These are phyloP conservation scores for Geranomyces variabilis DNA, from an alignment of 192 early-diverging fungal species.

Conservation along the genomic window DNA sequence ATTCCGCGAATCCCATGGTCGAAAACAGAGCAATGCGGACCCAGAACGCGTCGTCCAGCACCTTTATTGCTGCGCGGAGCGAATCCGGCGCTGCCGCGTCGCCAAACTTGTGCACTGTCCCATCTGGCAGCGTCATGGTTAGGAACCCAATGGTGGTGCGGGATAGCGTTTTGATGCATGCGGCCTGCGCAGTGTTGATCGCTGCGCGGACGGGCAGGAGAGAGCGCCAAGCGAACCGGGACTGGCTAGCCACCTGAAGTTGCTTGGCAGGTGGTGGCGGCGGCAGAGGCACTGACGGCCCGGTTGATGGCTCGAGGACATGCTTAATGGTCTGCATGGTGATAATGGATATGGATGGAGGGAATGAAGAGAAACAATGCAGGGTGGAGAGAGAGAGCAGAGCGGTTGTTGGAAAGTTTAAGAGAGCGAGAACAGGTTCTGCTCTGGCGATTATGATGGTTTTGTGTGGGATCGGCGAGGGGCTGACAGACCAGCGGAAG, in stretches of 20 bases:
- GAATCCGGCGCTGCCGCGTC: slow-evolving; percentile 15
- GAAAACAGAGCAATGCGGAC: slow-evolving; percentile 54
- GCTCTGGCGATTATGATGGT: too few species aligned
- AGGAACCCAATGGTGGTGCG: slow-evolving; percentile 13
- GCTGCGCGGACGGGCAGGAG: slow-evolving; percentile 5
- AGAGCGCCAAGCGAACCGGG: not conserved
- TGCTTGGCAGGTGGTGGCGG: not conserved
- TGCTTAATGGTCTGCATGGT: slow-evolving; percentile 4
- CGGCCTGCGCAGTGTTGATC: slow-evolving; percentile 8
- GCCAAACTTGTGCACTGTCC: slow-evolving; percentile 46
- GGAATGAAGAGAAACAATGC: not conserved
- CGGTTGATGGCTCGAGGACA: not conserved
- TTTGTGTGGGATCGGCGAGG: too few species aligned
- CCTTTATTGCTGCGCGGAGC: slow-evolving; percentile 46
- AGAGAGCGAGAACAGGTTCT: too few species aligned
- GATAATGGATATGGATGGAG: not conserved
- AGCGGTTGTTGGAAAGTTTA: too few species aligned
- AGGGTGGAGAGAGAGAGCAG: too few species aligned
- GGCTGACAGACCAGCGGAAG: too few species aligned
- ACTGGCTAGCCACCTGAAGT: not conserved
- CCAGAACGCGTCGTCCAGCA: slow-evolving; percentile 67
- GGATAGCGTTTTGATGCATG: slow-evolving; percentile 16
- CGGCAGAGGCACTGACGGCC: not conserved
- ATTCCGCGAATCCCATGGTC: slow-evolving; percentile 69
- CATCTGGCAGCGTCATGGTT: slow-evolving; percentile 14